Percentiles rank a stretch among this genome's conserved stretches.
These are phyloP conservation scores for Termitomyces sp. DNA, from an alignment of 768 basidiomycete species.

Conservation along the genomic window DNA sequence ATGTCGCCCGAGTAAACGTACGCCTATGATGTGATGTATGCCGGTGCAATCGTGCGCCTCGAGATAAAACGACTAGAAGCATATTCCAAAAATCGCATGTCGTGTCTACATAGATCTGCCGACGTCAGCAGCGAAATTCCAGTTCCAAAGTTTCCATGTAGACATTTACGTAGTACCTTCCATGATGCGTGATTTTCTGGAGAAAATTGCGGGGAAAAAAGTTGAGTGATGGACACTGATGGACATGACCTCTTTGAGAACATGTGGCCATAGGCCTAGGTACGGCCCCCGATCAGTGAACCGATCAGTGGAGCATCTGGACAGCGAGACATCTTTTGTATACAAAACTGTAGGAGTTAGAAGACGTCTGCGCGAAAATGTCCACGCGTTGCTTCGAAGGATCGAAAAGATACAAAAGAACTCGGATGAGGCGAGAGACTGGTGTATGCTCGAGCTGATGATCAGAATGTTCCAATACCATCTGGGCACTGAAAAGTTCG, in stretches of 20 bases:
- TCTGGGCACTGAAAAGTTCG: neutral
- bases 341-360: neutral
- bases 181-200: neutral
- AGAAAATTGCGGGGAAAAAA: no score
- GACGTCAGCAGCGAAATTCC: neutral
- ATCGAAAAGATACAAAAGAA: neutral
- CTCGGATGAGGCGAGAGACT: neutral
- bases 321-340: neutral
- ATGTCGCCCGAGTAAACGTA: neutral
- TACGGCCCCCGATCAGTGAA: no score
- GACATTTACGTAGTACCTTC: neutral
- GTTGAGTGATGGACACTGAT: neutral
- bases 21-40: neutral
- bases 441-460: neutral
- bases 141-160: neutral
- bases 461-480: neutral
- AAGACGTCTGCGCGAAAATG: no score
- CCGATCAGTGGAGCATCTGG: neutral
- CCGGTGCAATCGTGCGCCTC: neutral
- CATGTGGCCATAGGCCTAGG: neutral
- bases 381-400: neutral
- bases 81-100: neutral
- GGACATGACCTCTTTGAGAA: neutral
- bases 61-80: neutral
- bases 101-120: no score